Base-by-base conservation (phyloP, 495 filamentous ascomycete species). In the Cercophora sp. region DNA sequence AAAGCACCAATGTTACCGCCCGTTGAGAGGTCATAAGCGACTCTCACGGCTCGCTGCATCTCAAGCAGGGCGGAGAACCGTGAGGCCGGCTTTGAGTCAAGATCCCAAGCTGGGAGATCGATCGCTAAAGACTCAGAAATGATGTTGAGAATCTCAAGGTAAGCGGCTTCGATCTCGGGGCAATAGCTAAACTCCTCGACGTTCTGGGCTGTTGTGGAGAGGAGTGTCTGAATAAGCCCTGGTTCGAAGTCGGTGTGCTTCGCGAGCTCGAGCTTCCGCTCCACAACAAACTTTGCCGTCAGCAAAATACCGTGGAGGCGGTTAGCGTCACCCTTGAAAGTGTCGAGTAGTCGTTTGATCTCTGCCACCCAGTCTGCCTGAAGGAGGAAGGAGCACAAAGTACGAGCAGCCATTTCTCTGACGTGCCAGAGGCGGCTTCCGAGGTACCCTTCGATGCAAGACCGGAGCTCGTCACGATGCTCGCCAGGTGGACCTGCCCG, bases 371-470 rank as follows among this genome's bases (percentile, higher is more conserved):
- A 82, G n/a, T 79, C 66, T 5, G 67, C 52, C 13, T 73, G 65
- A 3, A 81, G 65, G 31, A 87, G 60, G 35, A 91, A 73, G n/a
- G 80, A 81, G 46, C 82, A 83, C 52, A 88, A 77, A 8, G 91
- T 87, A 34, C 87, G 80, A 4, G 92, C 91, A 11, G 92, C 88
- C 55, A 96, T 91, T 61, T 96, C 91, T 48, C 93, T 79, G 18
- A 97, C 84, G 58, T 88, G 84, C 93, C 91, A 97, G 13, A 90
- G 77, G 2, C 78, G 76, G 55, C 86, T 91, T n/a, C 77, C 79
- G 24, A 91, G 71, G 31, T 88, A 81, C 31, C 63, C 60, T 8
- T 68, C 58, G 24, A 90, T 76, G 18, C 72, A 67, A 31, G 58
- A 57, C 43, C 70, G 63, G 10, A 88, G 73, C 48, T 70, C 69